Conservation (phyloP, 805 yeast genomes). For the Candida corydali region DNA sequence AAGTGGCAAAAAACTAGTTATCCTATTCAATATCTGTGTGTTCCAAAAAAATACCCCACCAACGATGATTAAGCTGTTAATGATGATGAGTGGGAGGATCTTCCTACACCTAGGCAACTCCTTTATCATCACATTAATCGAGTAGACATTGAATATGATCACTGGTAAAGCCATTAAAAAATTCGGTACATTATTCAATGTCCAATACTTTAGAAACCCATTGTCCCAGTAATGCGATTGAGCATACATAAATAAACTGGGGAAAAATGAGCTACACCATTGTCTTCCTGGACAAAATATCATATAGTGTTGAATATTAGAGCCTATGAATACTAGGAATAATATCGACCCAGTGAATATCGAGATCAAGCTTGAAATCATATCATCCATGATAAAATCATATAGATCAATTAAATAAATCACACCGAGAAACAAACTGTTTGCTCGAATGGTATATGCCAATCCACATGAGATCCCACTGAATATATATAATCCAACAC, state of each 20-base stretch:
- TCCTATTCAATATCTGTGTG: constrained; percentile 80
- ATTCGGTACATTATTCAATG: constrained; percentile 74
- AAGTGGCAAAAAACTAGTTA: constrained; percentile 73
- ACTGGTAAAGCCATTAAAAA: constrained; percentile 75
- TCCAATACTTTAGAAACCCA: constrained; percentile 84
- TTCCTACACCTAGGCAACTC: constrained; percentile 30
- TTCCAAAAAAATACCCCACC: constrained; percentile 65
- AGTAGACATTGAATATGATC: constrained; percentile 38
- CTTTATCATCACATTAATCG: constrained; percentile 35
- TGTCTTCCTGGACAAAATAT: constrained; percentile 66
- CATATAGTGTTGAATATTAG: constrained; percentile 52
- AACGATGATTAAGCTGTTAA: constrained; percentile 42
- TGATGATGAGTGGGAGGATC: constrained; percentile 35
- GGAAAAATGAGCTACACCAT: constrained; percentile 66
- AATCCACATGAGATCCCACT: constrained; percentile 55
- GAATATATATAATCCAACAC: constrained; percentile 27
- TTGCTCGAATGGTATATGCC: constrained; percentile 67
- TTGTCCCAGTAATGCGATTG: constrained; percentile 81
- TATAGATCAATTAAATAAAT: constrained; percentile 57
- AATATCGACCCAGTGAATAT: constrained; percentile 56
- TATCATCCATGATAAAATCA: constrained; percentile 14
- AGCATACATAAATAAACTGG: constrained; percentile 64
- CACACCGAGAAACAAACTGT: constrained; percentile 70
- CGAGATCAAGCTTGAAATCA: constrained; percentile 21
- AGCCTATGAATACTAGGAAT: constrained; percentile 39